Conservation (phyloP, 305 asterid species). For the Solanum hybrid region DNA sequence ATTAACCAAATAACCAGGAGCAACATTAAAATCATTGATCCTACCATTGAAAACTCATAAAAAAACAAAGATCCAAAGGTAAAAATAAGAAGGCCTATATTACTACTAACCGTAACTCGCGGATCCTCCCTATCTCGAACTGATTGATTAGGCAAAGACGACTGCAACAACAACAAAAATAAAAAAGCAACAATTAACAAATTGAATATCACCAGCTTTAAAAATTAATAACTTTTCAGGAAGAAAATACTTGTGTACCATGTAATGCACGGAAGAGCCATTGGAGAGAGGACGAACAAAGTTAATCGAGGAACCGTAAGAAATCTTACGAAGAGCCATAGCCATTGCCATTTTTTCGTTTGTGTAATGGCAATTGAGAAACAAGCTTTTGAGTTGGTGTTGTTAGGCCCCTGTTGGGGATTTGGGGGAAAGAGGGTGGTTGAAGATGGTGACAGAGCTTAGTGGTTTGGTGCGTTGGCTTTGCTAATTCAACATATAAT, state of each 20-base stretch:
- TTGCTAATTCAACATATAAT: background rate
- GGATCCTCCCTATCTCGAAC: constrained; percentile 31
- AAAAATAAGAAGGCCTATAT: background rate
- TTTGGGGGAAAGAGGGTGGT: background rate
- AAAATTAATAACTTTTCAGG: background rate
- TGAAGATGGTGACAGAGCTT: background rate
- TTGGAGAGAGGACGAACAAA: constrained; percentile 19
- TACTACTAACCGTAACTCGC: constrained; percentile 36
- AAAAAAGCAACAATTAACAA: background rate
- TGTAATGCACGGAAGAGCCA: constrained; percentile 21
- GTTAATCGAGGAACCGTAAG: constrained; percentile 14
- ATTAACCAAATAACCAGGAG: constrained; percentile 4
- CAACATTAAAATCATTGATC: constrained; percentile 8
- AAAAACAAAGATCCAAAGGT: background rate
- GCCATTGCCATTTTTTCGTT: constrained; percentile 26
- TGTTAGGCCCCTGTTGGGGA: background rate
- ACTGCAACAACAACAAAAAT: constrained; percentile 19
- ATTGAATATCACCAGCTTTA: background rate
- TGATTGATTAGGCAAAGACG: constrained; percentile 44
- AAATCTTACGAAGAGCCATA: constrained; percentile 52
- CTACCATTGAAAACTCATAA: background rate
- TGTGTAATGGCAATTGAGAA: background rate
- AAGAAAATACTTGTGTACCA: constrained; percentile 20
- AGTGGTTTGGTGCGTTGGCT: background rate
- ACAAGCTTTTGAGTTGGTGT: background rate